Base-by-base conservation (phyloP, 441 rosid species). In the Theobroma grandiflorum region DNA sequence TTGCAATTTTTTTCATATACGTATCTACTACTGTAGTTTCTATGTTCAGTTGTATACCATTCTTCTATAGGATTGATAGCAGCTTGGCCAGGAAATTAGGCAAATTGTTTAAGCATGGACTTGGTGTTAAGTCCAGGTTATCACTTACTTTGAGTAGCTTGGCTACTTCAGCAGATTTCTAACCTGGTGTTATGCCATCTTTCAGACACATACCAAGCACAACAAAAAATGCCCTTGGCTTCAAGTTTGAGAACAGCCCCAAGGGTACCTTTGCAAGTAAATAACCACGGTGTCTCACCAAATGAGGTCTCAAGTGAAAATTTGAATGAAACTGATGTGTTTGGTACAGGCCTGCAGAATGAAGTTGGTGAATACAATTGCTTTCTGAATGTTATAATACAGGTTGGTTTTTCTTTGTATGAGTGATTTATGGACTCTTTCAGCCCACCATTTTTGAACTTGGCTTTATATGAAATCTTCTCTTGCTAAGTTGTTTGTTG, bases 291-390 rank as follows among this genome's bases (percentile, higher is more conserved):
- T 73, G 76, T 78, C 82, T 85, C 84, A 59, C 82, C 72, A 78
- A 82, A 80, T 86, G 90, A 81, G 53, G 78, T 79, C 76, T 45
- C 82, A 62, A 50, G 61, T 74, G 88, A 73, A 78, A 76, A 79
- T 80, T 82, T 63, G 64, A 83, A 80, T 12, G 88, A 84, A 74
- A 76, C 70, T 82, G 90, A 87, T 81, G 75, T 87, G 63, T 75
- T 88, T 81, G 98, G 99, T 59, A 87, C 94, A 63, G 99, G 99
- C 61, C 89, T 96, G 82, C 92, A 91, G 88, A 96, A 96, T 84
- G 96, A 96, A 86, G 87, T 91, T 83, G 99, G 99, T 37, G 98
- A 96, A 88, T 96, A 95, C 84, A 96, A 96, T 82, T 96, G 99
- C 89, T 96, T 96, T 90, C 87, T 96, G 72, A 96, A 96, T 82